Conservation (phyloP, 2,329 filamentous ascomycete genomes). For the Pseudogymnoascus sp. region DNA sequence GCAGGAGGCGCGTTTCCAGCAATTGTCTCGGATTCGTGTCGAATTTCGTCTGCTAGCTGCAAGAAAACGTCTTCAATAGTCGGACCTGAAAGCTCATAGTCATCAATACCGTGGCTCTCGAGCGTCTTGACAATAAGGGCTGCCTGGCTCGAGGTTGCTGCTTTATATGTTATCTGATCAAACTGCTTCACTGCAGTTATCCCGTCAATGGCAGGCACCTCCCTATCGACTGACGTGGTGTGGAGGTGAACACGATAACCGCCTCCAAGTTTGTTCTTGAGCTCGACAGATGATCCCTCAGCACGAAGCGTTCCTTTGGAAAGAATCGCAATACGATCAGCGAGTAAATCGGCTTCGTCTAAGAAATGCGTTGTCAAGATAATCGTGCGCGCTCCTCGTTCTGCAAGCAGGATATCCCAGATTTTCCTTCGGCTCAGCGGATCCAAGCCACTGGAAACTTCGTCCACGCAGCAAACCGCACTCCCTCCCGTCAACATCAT, state of each 20-base stretch:
- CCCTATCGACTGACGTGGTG: slow-evolving; percentile 44
- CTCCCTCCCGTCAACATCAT: slow-evolving; percentile 94
- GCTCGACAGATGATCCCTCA: slow-evolving; percentile 73
- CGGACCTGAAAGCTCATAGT: slow-evolving; percentile 81
- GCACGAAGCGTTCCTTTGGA: slow-evolving; percentile 78
- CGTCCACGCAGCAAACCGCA: slow-evolving; percentile 81
- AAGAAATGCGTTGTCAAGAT: slow-evolving; percentile 89
- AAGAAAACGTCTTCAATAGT: slow-evolving; percentile 92
- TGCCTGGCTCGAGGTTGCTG: slow-evolving; percentile 62
- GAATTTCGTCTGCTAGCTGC: slow-evolving; percentile 73
- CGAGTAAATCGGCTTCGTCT: slow-evolving; percentile 83
- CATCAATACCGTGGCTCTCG: slow-evolving; percentile 57
- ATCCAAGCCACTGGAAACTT: slow-evolving; percentile 83
- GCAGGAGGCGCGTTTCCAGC: slow-evolving; percentile 16
- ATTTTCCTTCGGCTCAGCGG: slow-evolving; percentile 81
- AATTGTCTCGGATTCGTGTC: slow-evolving; percentile 37
- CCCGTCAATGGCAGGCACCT: slow-evolving; percentile 43
- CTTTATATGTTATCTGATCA: slow-evolving; percentile 66
- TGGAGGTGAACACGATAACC: slow-evolving; percentile 77
- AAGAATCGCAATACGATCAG: slow-evolving; percentile 81
- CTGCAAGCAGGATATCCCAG: slow-evolving; percentile 85
- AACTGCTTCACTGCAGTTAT: slow-evolving; percentile 53
- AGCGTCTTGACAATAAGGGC: slow-evolving; percentile 64
- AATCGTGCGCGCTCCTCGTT: slow-evolving; percentile 74
- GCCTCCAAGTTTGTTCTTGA: slow-evolving; percentile 75